Evolutionary conservation across 345 rosid species (phyloP).

Genomic region (Eucalyptus virginea): DNA sequence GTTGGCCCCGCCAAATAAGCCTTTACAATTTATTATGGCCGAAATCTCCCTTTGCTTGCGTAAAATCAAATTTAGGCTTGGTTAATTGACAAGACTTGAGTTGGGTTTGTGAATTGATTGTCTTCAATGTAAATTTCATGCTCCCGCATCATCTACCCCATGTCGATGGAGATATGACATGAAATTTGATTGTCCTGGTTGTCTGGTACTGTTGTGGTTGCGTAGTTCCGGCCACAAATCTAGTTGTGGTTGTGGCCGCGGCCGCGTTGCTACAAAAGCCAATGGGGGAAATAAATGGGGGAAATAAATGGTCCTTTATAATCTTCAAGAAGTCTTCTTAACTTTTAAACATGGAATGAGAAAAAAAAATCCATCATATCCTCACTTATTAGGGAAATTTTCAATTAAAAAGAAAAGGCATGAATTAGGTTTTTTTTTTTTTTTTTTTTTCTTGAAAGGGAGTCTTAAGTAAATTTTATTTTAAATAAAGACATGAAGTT

Average conservation of each 20-base stretch:
- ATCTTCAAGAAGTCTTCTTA: neutral
- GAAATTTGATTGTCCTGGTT: neutral
- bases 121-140: neutral
- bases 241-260: rapidly evolving
- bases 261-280: neutral
- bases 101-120: neutral
- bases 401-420: rapidly evolving
- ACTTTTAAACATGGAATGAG: neutral
- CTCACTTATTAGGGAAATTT: too few relatives aligned
- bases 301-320: neutral
- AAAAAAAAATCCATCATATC: neutral
- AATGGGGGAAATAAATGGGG: neutral
- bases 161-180: neutral
- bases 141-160: neutral
- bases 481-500: too few relatives aligned
- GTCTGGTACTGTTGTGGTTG: neutral
- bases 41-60: neutral
- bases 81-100: neutral
- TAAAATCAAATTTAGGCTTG: neutral
- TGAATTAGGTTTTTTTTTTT: rapidly evolving
- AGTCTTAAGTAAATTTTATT: too few relatives aligned
- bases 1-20: neutral
- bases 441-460: rapidly evolving
- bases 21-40: neutral
- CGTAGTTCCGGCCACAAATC: neutral